These are phyloP conservation scores for Penicillium sclerotigenum DNA, from an alignment of 2,329 filamentous ascomycete species.

Conservation along the genomic window DNA sequence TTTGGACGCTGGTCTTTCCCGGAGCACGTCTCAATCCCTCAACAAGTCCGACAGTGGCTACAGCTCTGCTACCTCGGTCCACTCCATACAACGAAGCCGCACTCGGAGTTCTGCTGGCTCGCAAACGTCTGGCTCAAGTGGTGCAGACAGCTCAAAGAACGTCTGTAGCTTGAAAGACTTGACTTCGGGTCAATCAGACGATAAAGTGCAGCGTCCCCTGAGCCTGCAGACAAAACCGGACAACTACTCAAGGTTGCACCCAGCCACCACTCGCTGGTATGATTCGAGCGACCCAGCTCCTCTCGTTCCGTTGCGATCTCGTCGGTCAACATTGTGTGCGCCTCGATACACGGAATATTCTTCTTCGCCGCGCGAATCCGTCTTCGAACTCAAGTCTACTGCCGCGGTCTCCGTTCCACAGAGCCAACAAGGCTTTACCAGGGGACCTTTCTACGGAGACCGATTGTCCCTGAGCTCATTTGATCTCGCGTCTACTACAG, in stretches of 20 bases:
- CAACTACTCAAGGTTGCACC: slow-evolving; percentile 15
- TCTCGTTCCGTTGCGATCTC: slow-evolving; percentile 4
- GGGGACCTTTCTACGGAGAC: slow-evolving; percentile 12
- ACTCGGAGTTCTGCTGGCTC: slow-evolving; percentile 29
- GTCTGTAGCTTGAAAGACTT: slow-evolving; percentile 2
- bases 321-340: slow-evolving; percentile 24
- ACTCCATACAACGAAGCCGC: slow-evolving; percentile 26
- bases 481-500: background rate
- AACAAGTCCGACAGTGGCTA: slow-evolving; percentile 41
- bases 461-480: slow-evolving; percentile 4
- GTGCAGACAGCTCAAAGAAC: slow-evolving; percentile 14
- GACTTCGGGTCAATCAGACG: background rate
- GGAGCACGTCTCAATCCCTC: slow-evolving; percentile 23
- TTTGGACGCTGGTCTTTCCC: slow-evolving; percentile 10
- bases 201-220: slow-evolving; percentile 18
- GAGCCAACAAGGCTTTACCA: slow-evolving; percentile 1
- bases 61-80: slow-evolving; percentile 36
- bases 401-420: background rate
- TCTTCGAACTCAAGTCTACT: background rate
- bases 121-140: slow-evolving; percentile 23
- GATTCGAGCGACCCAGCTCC: slow-evolving; percentile 14
- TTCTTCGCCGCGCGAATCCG: background rate
- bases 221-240: slow-evolving; percentile 19
- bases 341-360: slow-evolving; percentile 24
- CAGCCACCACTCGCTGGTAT: slow-evolving; percentile 14